Base-by-base conservation (phyloP, 2,329 filamentous ascomycete species). In the Diplodia scrobiculata region DNA sequence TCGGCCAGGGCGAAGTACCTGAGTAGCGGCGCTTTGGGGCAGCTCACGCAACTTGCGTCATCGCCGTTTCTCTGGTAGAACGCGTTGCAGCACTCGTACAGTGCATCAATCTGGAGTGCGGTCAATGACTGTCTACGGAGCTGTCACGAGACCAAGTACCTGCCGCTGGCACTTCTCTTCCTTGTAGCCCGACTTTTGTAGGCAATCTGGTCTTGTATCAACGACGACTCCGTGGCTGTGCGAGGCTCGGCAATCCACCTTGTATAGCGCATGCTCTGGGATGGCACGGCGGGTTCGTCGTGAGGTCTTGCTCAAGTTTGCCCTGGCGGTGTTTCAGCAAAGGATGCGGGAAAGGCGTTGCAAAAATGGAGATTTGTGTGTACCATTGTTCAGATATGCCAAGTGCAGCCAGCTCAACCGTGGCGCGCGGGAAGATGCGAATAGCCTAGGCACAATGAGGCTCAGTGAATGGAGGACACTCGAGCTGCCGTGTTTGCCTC, bases 71-170 rank as follows among this genome's bases (percentile, higher is more conserved):
- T 84, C 72, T 89, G 81, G 79, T 99, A 98, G 76, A 98, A 97
- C 13, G 86, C 85, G 73, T 93, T 88, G 78, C 95, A 99, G 79
- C 95, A 99, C 71, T 95, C 89, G 78, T 98, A 99, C 27, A 99
- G 81, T 2, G 92, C 91, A 75, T 94, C 89, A 66, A 99, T 85
- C 73, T 92, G 82, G 80, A 21, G 48, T 5, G 5, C 17, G 19
- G 32, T 66, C 64, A 66, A 32, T 27, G 11, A n/a, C 27, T 38
- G 38, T 36, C 29, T 34, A 45, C 45, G 32, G 19, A n/a, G 13
- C 5, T 19, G 32, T 45, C 32, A 52, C 47, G 64, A 29, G 50
- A 38, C 27, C 21, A n/a, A n/a, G 17, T 70, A 82, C 81, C 74
- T 83, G 77, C 71, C 78, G 81, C 74, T 89, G 86, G 78, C 95